These are phyloP conservation scores for Jatropha multifida DNA, from an alignment of 441 rosid genomes.

Conservation along the genomic window DNA sequence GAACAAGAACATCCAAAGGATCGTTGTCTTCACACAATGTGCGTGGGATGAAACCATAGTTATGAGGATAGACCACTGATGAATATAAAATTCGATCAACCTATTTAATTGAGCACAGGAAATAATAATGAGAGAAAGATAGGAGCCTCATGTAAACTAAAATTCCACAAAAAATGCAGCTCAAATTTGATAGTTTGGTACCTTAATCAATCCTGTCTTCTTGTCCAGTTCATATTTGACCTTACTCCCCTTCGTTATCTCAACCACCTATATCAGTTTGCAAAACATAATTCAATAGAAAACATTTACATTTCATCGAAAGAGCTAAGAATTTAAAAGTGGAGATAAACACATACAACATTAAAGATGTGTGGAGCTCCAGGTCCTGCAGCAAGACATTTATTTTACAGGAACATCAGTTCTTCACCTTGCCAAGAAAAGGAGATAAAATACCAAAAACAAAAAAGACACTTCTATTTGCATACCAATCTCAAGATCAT, in stretches of 20 bases:
- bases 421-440: neutral
- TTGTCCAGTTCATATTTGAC: slow-evolving; percentile 97
- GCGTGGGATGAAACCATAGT: slow-evolving; percentile 92
- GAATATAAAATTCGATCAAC: slow-evolving; percentile 88
- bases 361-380: slow-evolving; percentile 87
- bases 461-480: neutral
- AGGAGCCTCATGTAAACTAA: neutral
- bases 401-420: slow-evolving; percentile 21
- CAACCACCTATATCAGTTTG: slow-evolving; percentile 60
- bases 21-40: slow-evolving; percentile 95
- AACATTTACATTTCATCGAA: slow-evolving; percentile 3
- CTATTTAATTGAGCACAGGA: slow-evolving; percentile 34
- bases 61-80: slow-evolving; percentile 93
- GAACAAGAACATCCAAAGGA: slow-evolving; percentile 85
- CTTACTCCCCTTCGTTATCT: slow-evolving; percentile 92
- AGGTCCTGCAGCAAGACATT: slow-evolving; percentile 61
- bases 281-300: slow-evolving; percentile 14
- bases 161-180: neutral
- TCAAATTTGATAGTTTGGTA: slow-evolving; percentile 22
- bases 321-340: slow-evolving; percentile 2
- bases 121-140: slow-evolving; percentile 15
- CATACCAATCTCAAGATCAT: slow-evolving; percentile 96
- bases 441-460: slow-evolving; percentile 4
- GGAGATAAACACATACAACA: slow-evolving; percentile 52
- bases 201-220: slow-evolving; percentile 92